Base-by-base conservation (phyloP, 2,329 filamentous ascomycete genomes). In the Dactylellina sp. region DNA sequence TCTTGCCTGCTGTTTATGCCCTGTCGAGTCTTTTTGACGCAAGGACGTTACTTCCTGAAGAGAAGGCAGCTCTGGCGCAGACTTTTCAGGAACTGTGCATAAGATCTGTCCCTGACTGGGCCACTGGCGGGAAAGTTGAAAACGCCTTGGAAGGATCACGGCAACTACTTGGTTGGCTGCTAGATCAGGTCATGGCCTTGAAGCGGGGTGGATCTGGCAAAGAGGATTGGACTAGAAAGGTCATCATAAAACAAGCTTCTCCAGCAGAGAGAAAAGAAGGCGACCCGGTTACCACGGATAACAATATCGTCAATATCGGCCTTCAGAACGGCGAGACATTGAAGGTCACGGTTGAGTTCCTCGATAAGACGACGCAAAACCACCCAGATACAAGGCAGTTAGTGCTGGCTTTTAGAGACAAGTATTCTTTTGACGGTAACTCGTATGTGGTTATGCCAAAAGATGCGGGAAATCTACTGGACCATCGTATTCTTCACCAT, bases 161-260 rank as follows among this genome's bases (percentile, higher is more conserved):
- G 2, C 71, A 75, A 49, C 50, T 75, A 20, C 44, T 75, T 2
- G 70, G 71, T 14, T 75, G 62, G 71, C 52, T 75, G 42, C 55
- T 74, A 6, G 71, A 75, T 55, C 71, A 75, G 40, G 63, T 64
- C 9, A 70, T 25, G 2, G 62, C 71, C 3, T 53, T 50, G 5
- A 75, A 75, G 24, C 47, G 71, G 16, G 71, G 71, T 11, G 71
- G 71, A 11, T 68, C 71, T n/a, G 71, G 71, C 16, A 75, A 46
- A 25, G 60, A 75, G 32, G 57, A 64, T 35, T 70, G 71, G 64
- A 75, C 71, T 18, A 70, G 56, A 25, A 75, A 68, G 32, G 71
- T 32, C 20, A 75, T 68, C n/a, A 63, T 75, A 46, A 70, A 75
- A 28, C 61, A 55, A 18, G 61, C 42, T 1, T 4, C 39, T 7